These are phyloP conservation scores for Podosphaera aphanis DNA, from an alignment of 2,329 filamentous ascomycete genomes.

Conservation along the genomic window DNA sequence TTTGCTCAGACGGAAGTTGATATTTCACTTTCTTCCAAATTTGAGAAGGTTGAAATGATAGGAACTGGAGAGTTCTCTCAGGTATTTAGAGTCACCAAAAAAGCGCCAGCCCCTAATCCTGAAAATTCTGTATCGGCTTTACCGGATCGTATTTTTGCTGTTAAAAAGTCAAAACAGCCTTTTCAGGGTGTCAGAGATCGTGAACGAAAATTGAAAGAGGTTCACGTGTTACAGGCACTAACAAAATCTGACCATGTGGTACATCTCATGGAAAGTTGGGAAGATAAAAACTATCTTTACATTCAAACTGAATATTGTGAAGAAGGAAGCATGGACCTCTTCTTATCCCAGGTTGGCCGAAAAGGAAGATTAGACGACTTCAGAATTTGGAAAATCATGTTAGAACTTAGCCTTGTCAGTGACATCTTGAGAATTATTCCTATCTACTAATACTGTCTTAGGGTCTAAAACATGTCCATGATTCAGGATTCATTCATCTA, in stretches of 20 bases:
- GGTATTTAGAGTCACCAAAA: conserved; percentile 55
- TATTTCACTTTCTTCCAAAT: conserved; percentile 46
- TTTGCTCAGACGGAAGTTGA: conserved; percentile 55
- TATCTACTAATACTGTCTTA: conserved; percentile 19
- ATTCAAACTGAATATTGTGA: conserved; percentile 97
- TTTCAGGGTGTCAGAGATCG: conserved; percentile 60
- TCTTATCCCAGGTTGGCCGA: conserved; percentile 59
- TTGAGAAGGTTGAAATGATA: conserved; percentile 57
- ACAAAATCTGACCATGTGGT: conserved; percentile 66
- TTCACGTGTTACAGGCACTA: conserved; percentile 53
- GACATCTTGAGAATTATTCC: not conserved
- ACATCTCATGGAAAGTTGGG: conserved; percentile 69
- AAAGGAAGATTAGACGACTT: conserved; percentile 87
- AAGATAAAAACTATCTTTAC: conserved; percentile 63
- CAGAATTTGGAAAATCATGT: conserved; percentile 90
- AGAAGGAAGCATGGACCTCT: conserved; percentile 71
- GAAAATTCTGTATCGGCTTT: conserved; percentile 28
- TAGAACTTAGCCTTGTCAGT: conserved; percentile 63
- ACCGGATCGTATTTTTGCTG: conserved; percentile 50
- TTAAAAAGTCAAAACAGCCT: conserved; percentile 75
- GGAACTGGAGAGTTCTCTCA: conserved; percentile 84
- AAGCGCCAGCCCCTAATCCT: conserved; percentile 11
- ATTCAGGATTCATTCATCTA: conserved; percentile 64
- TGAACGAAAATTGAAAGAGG: conserved; percentile 65
- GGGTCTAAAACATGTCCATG: conserved; percentile 78